phyloP scores from a whole-genome alignment of 1,284 basidiomycete species.

The Takashimella tepidaria region DNA sequence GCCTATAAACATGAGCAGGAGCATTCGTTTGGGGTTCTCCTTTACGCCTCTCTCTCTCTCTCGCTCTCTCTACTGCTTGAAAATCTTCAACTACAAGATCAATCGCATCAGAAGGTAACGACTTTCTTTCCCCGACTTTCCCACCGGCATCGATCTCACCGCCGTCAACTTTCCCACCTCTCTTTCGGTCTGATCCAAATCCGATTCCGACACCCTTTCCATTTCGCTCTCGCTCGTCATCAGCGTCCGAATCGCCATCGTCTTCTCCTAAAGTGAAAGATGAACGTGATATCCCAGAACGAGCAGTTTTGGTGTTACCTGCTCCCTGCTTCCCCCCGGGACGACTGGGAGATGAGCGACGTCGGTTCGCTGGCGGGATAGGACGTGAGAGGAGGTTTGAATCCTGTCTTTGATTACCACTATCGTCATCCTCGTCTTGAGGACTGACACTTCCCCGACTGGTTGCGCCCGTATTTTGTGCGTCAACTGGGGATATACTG shows the following conservation, averaged over 20 bases:
- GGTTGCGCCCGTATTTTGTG: constrained; percentile 9
- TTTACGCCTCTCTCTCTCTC: constrained; percentile 11
- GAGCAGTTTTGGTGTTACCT: constrained; percentile 9
- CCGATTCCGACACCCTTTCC: background rate
- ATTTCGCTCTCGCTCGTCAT: background rate
- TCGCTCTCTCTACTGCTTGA: background rate
- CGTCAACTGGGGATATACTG: constrained; percentile 10
- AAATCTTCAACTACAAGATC: constrained; percentile 52
- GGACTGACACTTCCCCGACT: constrained; percentile 4
- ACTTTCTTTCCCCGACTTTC: background rate
- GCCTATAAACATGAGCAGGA: constrained; percentile 31
- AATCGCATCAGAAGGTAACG: constrained; percentile 64
- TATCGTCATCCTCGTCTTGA: constrained; percentile 8
- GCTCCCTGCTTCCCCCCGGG: constrained; percentile 19
- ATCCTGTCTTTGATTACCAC: constrained; percentile 1
- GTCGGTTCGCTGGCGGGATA: background rate
- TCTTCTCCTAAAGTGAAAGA: constrained; percentile 6
- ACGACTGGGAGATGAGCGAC: background rate
- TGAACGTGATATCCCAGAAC: background rate
- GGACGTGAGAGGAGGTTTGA: background rate
- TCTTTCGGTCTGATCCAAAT: background rate
- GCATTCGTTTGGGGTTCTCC: constrained; percentile 40
- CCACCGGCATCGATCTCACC: background rate
- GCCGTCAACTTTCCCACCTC: background rate
- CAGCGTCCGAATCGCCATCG: constrained; percentile 38